phyloP scores from a whole-genome alignment of 2,329 filamentous ascomycete genomes.

The Fusarium redolens region DNA sequence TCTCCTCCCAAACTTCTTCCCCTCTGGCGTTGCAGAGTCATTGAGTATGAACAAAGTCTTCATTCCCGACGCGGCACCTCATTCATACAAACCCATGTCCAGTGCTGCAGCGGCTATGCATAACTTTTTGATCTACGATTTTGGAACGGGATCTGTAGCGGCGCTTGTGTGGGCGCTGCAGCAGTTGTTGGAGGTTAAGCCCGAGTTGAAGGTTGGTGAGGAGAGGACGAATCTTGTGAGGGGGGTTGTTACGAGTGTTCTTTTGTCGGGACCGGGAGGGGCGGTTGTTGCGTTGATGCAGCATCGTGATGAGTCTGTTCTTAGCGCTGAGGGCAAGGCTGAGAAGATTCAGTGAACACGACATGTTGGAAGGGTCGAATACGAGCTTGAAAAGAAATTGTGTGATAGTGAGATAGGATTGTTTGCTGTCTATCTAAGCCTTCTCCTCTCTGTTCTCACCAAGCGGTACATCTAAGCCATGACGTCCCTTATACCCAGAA shows the following conservation, averaged over 20 bases:
- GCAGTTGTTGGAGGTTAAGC: constrained; percentile 25
- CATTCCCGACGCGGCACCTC: constrained; percentile 28
- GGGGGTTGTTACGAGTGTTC: constrained; percentile 33
- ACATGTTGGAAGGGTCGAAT: background rate
- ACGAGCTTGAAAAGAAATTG: background rate
- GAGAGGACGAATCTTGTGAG: constrained; percentile 30
- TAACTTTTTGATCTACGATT: constrained; percentile 44
- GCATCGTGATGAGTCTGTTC: constrained; percentile 41
- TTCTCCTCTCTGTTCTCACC: constrained; percentile 32
- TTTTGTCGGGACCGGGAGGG: constrained; percentile 40
- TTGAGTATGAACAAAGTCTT: constrained; percentile 34
- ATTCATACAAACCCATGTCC: constrained; percentile 29
- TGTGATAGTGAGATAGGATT: background rate
- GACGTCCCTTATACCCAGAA: constrained; percentile 64
- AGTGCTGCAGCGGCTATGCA: constrained; percentile 31
- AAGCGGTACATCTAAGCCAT: constrained; percentile 40
- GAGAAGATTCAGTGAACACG: constrained; percentile 37
- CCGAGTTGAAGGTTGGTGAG: constrained; percentile 26
- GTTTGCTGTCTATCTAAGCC: background rate
- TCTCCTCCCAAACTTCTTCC: constrained; percentile 30
- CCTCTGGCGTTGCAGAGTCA: constrained; percentile 20
- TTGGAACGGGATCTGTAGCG: constrained; percentile 34
- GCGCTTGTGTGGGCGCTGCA: constrained; percentile 36
- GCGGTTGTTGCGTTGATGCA: constrained; percentile 42
- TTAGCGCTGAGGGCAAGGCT: constrained; percentile 39